These are phyloP conservation scores for Penicillium occitanis DNA, from an alignment of 2,329 filamentous ascomycete species.

Conservation along the genomic window DNA sequence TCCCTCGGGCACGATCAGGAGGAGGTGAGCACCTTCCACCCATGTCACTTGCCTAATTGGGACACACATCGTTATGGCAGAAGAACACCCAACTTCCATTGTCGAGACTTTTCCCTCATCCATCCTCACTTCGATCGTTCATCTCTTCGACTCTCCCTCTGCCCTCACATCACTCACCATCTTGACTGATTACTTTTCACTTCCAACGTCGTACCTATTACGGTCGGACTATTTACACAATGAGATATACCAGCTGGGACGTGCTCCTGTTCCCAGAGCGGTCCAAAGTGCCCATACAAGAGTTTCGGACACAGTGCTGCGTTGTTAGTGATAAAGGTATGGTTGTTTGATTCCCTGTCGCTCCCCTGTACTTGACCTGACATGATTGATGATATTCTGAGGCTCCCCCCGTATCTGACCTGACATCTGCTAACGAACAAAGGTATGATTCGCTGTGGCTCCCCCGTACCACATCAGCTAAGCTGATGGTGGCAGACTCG, in stretches of 20 bases:
- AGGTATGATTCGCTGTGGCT: neutral
- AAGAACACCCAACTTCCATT: neutral
- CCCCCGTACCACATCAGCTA: constrained; percentile 13
- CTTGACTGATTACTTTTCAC: constrained; percentile 11
- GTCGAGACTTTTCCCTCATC: neutral
- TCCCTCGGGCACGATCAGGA: neutral
- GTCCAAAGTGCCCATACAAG: constrained; percentile 70
- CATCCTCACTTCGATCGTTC: neutral
- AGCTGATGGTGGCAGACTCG: constrained; percentile 46
- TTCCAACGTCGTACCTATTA: neutral
- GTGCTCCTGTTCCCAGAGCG: constrained; percentile 73
- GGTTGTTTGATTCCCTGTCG: constrained; percentile 17
- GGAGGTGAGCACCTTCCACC: neutral
- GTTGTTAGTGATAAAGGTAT: constrained; percentile 56
- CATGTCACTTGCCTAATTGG: neutral
- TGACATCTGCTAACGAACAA: too few species aligned
- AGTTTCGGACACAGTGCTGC: constrained; percentile 78
- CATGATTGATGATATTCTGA: neutral
- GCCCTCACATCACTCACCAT: neutral
- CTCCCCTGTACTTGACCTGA: neutral
- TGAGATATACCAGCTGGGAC: constrained; percentile 88
- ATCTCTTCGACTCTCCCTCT: neutral
- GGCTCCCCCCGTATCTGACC: neutral
- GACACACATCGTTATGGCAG: neutral
- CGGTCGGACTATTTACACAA: constrained; percentile 42